Base-by-base conservation (phyloP, 768 basidiomycete species). In the Pisolithus microcarpus region DNA sequence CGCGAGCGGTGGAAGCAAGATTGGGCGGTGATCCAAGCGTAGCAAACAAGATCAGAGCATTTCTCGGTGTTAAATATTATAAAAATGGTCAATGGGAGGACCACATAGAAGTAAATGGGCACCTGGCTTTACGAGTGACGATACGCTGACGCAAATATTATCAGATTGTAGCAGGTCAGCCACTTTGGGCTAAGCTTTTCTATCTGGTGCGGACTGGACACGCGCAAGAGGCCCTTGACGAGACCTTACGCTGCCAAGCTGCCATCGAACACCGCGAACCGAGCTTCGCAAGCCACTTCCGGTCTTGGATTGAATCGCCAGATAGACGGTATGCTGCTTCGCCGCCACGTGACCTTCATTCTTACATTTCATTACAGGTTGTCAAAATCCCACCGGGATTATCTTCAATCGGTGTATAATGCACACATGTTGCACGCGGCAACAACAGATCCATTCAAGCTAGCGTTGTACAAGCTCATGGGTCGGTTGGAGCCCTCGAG, bases 381-480 rank as follows among this genome's bases (percentile, higher is more conserved):
- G 37, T 80, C 87, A 5, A 85, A 82, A 68, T 73, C 78, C 0
- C 81, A 87, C 57, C 78, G 85, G 4, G 91, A 94, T 58, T 85
- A 91, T 50, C 75, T 98, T 3, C 84, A 87, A 57, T 76, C 82
- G 0, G 74, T 83, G 2, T 91, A 89, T 65, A 90, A 90, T 58
- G 82, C 88, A 0, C 90, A 92, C 58, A 90, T 98, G 82, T 66
- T 94, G 34, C 91, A 93, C 65, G 84, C 89, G 4, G 79, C 87
- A 18, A 85, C 84, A 2, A 82, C 83, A 15, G 96, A 98, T 66
- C 94, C 94, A 0, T 98, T 93, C 78, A 98, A 97, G 65, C 82
- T 94, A 49, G 94, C 93, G 0, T 67, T 99, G 30, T 97, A 96
- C 75, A 97, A 96, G 66, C 73, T 99, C 34, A 87, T 97, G 75